Conservation (phyloP, 768 basidiomycete genomes). For the Lactarius pseudohatsudake region DNA sequence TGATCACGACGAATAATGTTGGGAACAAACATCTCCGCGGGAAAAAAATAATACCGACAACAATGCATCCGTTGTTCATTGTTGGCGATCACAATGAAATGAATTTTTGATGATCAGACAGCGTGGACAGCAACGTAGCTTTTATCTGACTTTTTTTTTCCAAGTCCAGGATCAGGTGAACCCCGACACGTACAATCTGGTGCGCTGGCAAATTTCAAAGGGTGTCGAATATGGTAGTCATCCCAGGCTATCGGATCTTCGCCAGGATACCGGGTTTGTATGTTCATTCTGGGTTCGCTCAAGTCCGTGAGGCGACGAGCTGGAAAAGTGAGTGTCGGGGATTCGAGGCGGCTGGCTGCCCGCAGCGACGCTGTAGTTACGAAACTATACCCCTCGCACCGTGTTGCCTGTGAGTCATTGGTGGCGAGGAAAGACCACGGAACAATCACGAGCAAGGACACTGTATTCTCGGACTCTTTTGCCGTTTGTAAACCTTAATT, state of each 20-base stretch:
- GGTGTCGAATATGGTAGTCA: conserved; percentile 18
- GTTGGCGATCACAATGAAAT: conserved; percentile 8
- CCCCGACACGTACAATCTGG: conserved; percentile 10
- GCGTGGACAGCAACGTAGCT: not conserved
- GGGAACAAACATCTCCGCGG: conserved; percentile 23
- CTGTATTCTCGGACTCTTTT: conserved; percentile 11
- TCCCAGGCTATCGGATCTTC: conserved; percentile 15
- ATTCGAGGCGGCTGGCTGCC: not conserved
- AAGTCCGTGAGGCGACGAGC: conserved; percentile 18
- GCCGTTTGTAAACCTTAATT: conserved; percentile 8
- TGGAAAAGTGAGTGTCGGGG: conserved; percentile 18
- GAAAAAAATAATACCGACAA: conserved; percentile 1
- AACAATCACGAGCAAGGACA: conserved; percentile 2
- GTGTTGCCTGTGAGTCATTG: not conserved
- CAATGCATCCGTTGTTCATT: not conserved
- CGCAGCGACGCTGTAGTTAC: not conserved
- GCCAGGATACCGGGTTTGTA: conserved; percentile 21
- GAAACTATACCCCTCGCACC: not conserved
- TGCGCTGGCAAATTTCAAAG: conserved; percentile 27
- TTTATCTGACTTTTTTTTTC: not conserved
- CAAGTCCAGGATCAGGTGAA: conserved; percentile 17
- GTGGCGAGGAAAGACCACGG: conserved; percentile 1
- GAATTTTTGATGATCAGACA: not conserved
- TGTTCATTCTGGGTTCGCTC: conserved; percentile 17
- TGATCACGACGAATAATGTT: conserved; percentile 9